phyloP scores from a whole-genome alignment of 164 flowering plant genomes.

The Magnolia officinalis region DNA sequence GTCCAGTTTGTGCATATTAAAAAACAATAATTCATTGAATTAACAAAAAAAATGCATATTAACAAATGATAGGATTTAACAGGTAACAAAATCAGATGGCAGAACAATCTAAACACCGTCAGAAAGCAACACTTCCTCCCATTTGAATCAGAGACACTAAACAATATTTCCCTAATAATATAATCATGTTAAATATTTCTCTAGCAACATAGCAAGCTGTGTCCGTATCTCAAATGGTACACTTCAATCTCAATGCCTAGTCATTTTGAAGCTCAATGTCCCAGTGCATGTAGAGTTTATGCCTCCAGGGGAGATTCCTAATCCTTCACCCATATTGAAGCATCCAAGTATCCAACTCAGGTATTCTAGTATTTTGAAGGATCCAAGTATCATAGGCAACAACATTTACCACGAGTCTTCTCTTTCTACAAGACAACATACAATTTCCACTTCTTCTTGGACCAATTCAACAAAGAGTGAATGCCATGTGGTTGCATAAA shows the following conservation, averaged over 20 bases:
- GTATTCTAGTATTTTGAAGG: not conserved
- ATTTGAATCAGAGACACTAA: too few relatives aligned
- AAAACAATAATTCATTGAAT: not conserved
- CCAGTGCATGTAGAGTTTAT: not conserved
- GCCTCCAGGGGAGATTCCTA: not conserved
- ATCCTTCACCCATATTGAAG: not conserved
- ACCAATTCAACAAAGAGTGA: too few relatives aligned
- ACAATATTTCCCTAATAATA: too few relatives aligned
- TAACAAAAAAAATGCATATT: not conserved
- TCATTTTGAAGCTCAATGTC: too few relatives aligned
- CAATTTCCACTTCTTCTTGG: too few relatives aligned
- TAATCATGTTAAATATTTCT: too few relatives aligned
- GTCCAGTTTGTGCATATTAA: not conserved
- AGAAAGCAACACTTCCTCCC: not conserved
- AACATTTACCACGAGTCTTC: too few relatives aligned
- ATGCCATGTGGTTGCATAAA: too few relatives aligned
- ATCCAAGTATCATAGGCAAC: not conserved
- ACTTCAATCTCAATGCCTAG: too few relatives aligned
- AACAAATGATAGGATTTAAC: not conserved
- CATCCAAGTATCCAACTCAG: conserved; percentile 1
- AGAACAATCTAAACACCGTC: not conserved
- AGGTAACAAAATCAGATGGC: not conserved
- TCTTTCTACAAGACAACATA: too few relatives aligned
- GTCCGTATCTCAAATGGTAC: too few relatives aligned
- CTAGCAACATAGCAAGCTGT: too few relatives aligned